Base-by-base conservation (phyloP, 306 rosid species). In the Medicago ruthenica region DNA sequence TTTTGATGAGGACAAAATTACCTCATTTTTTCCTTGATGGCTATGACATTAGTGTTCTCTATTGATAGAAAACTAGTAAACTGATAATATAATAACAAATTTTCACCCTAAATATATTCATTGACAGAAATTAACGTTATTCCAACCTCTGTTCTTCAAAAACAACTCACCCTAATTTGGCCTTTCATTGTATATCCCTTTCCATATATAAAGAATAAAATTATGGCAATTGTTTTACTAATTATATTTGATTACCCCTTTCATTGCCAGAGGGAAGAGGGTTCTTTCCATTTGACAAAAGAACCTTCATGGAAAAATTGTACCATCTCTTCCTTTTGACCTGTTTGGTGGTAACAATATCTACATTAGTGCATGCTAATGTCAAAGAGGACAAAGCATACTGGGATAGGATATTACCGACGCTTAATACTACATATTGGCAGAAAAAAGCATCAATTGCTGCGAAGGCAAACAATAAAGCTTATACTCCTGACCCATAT, bases 391-490 rank as follows among this genome's bases (percentile, higher is more conserved):
- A 15, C 7, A 17, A 8, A 0, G 0, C 5, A 0, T 75, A 6
- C 3, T 75, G 47, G 84, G 0, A 17, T 2, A 36, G 3, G 0
- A 40, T 42, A 6, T 0, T 4, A 1, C 9, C 2, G 2, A 15
- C 51, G 9, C 42, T 71, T 34, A 75, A 42, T 50, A 75, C 63
- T 62, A 0, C 57, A 4, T 93, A 91, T 83, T 91, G 98, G 98
- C 63, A 75, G 48, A 16, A 21, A 27, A 84, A 80, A 75, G 87
- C 74, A 3, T 5, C 1, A 8, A 7, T 41, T 8, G 96, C 97
- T 41, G 20, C 41, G 7, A 8, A 67, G 62, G 47, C 1, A 5
- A 85, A 80, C 78, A 5, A 9, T 0, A 2, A 44, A 3, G 88
- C 92, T 15, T 88, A 7, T 61, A 3, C 18, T 14, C 2, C 73